Base-by-base conservation (phyloP, 345 rosid species). In the Draba incana region DNA sequence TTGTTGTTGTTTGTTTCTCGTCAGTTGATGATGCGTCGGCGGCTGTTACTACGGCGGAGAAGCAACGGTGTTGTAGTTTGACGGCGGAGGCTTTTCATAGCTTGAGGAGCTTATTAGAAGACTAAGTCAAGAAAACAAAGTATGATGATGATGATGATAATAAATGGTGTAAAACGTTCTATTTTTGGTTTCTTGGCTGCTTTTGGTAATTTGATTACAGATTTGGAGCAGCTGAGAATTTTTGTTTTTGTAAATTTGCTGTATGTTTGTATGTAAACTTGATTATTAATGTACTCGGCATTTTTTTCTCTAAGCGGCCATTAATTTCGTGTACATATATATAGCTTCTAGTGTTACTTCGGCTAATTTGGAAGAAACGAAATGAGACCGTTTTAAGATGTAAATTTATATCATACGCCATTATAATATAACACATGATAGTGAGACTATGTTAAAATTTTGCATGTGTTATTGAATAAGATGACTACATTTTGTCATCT, bases 31-130 rank as follows among this genome's bases (percentile, higher is more conserved):
- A 74, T 8, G 66, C 57, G 53, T 81, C 79, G 27, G 38, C 60
- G 62, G 11, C 72, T 78, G 10, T 66, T 74, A 2, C 3, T 74
- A 65, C 84, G 66, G 28, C 72, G 80, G 78, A 61, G 69, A 62
- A 45, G 64, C 77, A 73, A 42, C 66, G 61, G 79, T 84, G 84
- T 51, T 87, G 84, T 76, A 82, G 92, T 83, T 78, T 88, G 27
- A 85, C 95, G 14, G 76, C 91, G 0, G 96, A 89, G 65, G 91
- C 95, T 4, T 63, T 89, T 5, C 83, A 88, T 45, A 85, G 86
- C 73, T 69, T 92, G 79, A 84, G 78, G 78, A 84, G 74, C 77
- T 63, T 85, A 49, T 50, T 89, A 76, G 89, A 89, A 7, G 79
- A 84, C 13, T 74, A 63, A 74, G 10, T n/a, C n/a, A 45, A 43